Conservation (phyloP, 768 basidiomycete genomes). For the Lactifluus pinguis region DNA sequence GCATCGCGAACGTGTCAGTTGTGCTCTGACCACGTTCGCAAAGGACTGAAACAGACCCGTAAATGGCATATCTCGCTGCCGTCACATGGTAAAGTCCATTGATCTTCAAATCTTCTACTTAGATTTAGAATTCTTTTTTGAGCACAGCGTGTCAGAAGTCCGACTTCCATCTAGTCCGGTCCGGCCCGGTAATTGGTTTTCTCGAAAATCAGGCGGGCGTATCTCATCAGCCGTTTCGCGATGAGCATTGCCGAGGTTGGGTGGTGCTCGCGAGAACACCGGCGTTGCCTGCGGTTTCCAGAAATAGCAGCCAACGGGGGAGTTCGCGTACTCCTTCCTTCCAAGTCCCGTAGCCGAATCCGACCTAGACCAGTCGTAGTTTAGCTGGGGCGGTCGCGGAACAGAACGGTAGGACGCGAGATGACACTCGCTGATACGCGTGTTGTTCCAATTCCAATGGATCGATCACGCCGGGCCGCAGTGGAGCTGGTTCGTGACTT, state of each 20-base stretch:
- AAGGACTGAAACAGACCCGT: no score
- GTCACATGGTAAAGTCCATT: no score
- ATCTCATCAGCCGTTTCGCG: no score
- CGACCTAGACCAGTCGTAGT: neutral
- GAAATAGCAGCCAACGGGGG: neutral
- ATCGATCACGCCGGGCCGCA: conserved; percentile 1
- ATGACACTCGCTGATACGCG: neutral
- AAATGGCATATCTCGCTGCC: no score
- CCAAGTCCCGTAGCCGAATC: neutral
- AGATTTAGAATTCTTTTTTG: no score
- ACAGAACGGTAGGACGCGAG: neutral
- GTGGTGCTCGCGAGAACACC: neutral
- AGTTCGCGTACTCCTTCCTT: neutral
- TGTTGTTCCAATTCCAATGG: neutral
- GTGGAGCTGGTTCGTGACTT: neutral
- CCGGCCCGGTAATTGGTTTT: no score
- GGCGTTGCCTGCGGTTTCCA: neutral
- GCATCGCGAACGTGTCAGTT: neutral
- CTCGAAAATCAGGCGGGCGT: neutral
- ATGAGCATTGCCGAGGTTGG: neutral
- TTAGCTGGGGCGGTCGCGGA: neutral
- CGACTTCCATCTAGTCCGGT: neutral
- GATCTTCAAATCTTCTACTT: no score
- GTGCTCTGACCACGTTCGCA: neutral
- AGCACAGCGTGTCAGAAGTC: neutral